A percentile compares a stretch with the other conserved stretches of the same genome.
These are phyloP conservation scores for Phytophthora europaea DNA, from an alignment of 352 stramenopile genomes.

Conservation along the genomic window DNA sequence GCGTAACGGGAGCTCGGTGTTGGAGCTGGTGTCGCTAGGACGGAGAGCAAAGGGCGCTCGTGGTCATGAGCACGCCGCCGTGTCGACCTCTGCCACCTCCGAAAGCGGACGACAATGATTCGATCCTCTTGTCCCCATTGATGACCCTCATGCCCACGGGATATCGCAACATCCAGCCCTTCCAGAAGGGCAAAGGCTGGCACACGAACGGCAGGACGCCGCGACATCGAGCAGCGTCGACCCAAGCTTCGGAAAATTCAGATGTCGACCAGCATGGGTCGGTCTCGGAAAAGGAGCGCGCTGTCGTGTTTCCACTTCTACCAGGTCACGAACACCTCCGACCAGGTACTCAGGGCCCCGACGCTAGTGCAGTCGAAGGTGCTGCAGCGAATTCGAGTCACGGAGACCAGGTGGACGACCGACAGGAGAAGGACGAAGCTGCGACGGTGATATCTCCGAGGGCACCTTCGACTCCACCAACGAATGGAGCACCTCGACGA, in stretches of 20 bases:
- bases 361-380: slow-evolving; percentile 30
- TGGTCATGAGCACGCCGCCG: slow-evolving; percentile 25
- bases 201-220: slow-evolving; percentile 60
- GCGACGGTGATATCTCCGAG: slow-evolving; percentile 24
- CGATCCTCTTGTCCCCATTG: slow-evolving; percentile 60
- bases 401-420: slow-evolving; percentile 21
- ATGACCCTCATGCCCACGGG: slow-evolving; percentile 67
- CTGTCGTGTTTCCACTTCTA: slow-evolving; percentile 61
- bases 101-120: slow-evolving; percentile 21
- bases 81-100: slow-evolving; percentile 22
- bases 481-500: slow-evolving; percentile 21
- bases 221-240: slow-evolving; percentile 16
- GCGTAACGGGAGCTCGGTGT: slow-evolving; percentile 20
- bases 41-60: slow-evolving; percentile 9
- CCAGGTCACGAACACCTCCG: slow-evolving; percentile 22
- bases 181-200: slow-evolving; percentile 75
- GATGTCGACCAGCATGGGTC: slow-evolving; percentile 20
- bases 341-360: slow-evolving; percentile 27
- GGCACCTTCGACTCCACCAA: slow-evolving; percentile 23
- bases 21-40: background rate
- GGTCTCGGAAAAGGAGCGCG: slow-evolving; percentile 28
- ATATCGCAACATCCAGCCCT: slow-evolving; percentile 76
- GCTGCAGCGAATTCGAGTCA: slow-evolving; percentile 1
- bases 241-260: slow-evolving; percentile 14
- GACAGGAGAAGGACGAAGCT: slow-evolving; percentile 35